Evolutionary conservation across 345 rosid genomes (phyloP), one percentile per base, ranked within the genome.

Genomic region (Eucalyptus victrix): DNA sequence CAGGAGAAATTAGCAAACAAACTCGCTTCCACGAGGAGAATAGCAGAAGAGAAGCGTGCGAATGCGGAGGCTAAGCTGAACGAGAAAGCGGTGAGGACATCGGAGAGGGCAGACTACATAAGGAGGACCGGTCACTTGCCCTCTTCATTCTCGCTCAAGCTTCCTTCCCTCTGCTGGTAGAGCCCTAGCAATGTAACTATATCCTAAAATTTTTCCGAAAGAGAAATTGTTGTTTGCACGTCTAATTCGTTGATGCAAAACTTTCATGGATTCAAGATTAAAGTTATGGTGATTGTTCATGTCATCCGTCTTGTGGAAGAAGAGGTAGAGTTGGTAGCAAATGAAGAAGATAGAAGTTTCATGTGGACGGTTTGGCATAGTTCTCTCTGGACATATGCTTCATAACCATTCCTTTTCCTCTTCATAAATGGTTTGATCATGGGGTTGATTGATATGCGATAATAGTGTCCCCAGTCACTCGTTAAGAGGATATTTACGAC

Each of bases 61-160:
- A 97, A 95, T 62, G 99, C 99, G 8, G 98, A 97, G 94, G 96
- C 99, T 13, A 92, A 93, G 86, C 88, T 97, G 89, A 94, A 93
- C 21, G 99, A 97, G 94, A 95, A 95, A 91, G 97, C 95, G 6
- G 95, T 93, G 56, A 93, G 69, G 93, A 97, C 98, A 32, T 97
- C 99, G 2, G 96, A 97, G 69, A 94, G 91, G 51, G 97, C 97
- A 40, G 99, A 97, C 90, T 95, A 96, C 87, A 96, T 96, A 88
- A 94, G 98, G 92, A 94, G 98, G 93, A 97, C 94, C 0, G 99
- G 99, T 30, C 99, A 95, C 90, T 90, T 97, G 92, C 99, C 98
- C 90, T 94, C 95, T 91, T 92, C 95, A 1, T 93, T 95, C 89
- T 93, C 97, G 88, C 91, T 97, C 65, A 97, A 96, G 93, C 85